Conservation (phyloP, 1,284 basidiomycete species). For the Cryptococcus sp. region DNA sequence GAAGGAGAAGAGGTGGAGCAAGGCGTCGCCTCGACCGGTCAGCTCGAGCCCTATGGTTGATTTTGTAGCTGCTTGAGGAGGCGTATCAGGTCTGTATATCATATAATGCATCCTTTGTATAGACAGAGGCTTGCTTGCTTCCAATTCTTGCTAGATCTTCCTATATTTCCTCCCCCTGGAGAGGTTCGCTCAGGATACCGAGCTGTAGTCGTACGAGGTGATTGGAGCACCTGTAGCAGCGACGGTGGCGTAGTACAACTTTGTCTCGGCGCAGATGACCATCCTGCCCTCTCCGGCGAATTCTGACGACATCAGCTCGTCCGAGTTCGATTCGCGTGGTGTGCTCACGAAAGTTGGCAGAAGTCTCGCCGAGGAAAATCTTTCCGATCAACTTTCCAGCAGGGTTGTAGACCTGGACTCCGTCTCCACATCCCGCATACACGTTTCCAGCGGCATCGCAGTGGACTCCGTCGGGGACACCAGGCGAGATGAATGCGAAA, state of each 20-base stretch:
- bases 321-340: not conserved
- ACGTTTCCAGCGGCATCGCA: conserved; percentile 61
- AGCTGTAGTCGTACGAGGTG: conserved; percentile 13
- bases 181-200: conserved; percentile 4
- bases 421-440: conserved; percentile 64
- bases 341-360: conserved; percentile 51
- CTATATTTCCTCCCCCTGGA: not conserved
- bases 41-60: too few species aligned
- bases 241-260: conserved; percentile 60
- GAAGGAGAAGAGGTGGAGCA: too few species aligned
- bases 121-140: too few species aligned
- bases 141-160: not conserved
- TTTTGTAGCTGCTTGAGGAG: too few species aligned
- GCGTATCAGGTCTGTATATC: too few species aligned
- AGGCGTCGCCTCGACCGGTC: too few species aligned
- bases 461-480: conserved; percentile 58
- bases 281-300: conserved; percentile 62
- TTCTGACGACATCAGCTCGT: conserved; percentile 44
- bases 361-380: conserved; percentile 58
- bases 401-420: conserved; percentile 64
- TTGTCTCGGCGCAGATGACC: conserved; percentile 63
- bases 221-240: conserved; percentile 40
- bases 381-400: conserved; percentile 65
- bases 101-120: too few species aligned
- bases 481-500: conserved; percentile 64